phyloP scores from a whole-genome alignment of 2,329 filamentous ascomycete species.

The Lasiodiplodia sp. region DNA sequence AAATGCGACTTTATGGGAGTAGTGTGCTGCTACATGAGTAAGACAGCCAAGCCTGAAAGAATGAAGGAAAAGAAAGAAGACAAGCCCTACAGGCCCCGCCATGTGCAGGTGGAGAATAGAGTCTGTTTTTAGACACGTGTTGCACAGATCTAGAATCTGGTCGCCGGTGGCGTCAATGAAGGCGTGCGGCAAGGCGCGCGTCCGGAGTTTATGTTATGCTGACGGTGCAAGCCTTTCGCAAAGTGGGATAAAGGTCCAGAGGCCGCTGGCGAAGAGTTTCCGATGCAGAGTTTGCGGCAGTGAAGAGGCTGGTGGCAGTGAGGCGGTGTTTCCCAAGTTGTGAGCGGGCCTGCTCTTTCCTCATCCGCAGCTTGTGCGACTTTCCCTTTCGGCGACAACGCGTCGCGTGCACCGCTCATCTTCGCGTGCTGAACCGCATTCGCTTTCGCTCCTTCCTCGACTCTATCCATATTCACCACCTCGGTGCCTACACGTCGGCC shows the following conservation, averaged over 20 bases:
- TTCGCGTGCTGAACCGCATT: background rate
- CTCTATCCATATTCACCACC: background rate
- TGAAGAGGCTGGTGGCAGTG: background rate
- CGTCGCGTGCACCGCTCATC: slow-evolving; percentile 7
- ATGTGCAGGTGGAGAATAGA: background rate
- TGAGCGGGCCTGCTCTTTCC: background rate
- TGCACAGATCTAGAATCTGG: background rate
- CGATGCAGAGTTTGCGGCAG: background rate
- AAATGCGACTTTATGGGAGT: too few relatives aligned
- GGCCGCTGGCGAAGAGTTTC: background rate
- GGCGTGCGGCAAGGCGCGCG: slow-evolving; percentile 3
- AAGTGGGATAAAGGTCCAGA: background rate
- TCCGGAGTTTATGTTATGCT: background rate
- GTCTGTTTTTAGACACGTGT: background rate
- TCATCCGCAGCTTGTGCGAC: slow-evolving; percentile 16
- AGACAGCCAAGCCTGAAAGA: too few relatives aligned
- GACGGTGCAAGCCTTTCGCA: background rate
- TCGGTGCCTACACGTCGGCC: slow-evolving; percentile 7
- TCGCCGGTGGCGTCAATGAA: background rate
- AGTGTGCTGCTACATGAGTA: too few relatives aligned
- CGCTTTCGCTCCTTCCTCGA: slow-evolving; percentile 14
- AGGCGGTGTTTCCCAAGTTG: background rate
- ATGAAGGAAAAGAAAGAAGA: too few relatives aligned
- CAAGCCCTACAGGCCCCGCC: too few relatives aligned
- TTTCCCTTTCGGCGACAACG: background rate